A percentile compares a stretch with the other conserved stretches of the same genome.
These are phyloP conservation scores for Saussurea involucrata DNA, from an alignment of 129 eudicot species.

Conservation along the genomic window DNA sequence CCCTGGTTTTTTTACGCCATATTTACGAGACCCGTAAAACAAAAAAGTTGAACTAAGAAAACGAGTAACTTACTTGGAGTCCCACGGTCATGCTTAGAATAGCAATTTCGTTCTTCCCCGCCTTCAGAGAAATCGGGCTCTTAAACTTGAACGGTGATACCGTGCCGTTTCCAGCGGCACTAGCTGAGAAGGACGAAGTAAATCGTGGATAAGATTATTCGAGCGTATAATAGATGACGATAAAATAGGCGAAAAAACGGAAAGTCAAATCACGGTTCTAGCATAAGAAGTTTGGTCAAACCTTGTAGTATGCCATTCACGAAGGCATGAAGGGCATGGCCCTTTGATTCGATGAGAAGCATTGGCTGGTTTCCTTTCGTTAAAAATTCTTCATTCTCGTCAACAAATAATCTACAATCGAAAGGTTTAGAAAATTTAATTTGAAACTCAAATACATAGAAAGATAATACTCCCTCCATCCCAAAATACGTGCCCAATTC, in stretches of 20 bases:
- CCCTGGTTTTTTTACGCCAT: neutral
- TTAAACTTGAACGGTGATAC: conserved; percentile 56
- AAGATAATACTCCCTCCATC: neutral
- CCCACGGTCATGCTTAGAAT: conserved; percentile 91
- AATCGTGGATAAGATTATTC: conserved; percentile 6
- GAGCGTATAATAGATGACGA: neutral
- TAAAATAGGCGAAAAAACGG: neutral
- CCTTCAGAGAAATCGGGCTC: conserved; percentile 56
- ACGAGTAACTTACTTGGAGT: conserved; percentile 51
- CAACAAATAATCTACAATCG: conserved; percentile 51
- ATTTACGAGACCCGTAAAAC: neutral
- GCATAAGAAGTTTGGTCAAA: conserved; percentile 22
- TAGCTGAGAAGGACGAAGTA: conserved; percentile 46
- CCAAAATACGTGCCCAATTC: neutral
- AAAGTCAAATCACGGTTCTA: conserved; percentile 7
- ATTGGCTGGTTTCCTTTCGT: conserved; percentile 49
- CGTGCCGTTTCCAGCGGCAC: conserved; percentile 82
- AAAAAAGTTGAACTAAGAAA: neutral
- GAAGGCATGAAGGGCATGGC: conserved; percentile 86
- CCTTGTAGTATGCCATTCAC: conserved; percentile 82
- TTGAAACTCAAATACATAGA: neutral
- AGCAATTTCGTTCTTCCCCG: conserved; percentile 83
- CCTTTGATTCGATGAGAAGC: conserved; percentile 73
- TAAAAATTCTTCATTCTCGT: conserved; percentile 48
- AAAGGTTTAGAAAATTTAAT: neutral